Evolutionary conservation across 768 basidiomycete genomes (phyloP).

Genomic region (Lenzites betulinus): DNA sequence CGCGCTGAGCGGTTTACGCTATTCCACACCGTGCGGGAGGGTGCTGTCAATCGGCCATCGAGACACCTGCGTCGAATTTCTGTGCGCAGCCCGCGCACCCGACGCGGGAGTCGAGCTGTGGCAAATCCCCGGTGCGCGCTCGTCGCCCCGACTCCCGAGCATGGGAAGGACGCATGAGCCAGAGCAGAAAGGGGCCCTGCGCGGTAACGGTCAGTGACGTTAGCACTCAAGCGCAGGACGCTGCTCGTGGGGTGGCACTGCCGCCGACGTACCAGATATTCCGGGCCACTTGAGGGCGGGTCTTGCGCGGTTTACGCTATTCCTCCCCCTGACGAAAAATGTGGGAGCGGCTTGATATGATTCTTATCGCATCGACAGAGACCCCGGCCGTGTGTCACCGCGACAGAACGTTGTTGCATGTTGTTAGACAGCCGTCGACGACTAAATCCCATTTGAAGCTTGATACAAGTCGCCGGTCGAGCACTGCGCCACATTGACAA

Average conservation of each 20-base stretch:
- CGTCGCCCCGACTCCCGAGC: too few species aligned
- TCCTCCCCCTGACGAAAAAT: not conserved
- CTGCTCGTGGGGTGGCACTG: not conserved
- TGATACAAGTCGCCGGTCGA: not conserved
- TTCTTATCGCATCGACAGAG: not conserved
- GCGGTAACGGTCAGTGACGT: too few species aligned
- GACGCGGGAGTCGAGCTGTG: too few species aligned
- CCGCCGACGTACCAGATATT: not conserved
- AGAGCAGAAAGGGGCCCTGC: too few species aligned
- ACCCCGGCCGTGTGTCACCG: too few species aligned
- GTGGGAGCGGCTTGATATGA: not conserved
- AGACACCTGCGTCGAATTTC: too few species aligned
- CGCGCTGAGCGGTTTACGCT: conserved; percentile 11
- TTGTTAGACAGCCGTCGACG: too few species aligned
- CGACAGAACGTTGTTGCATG: too few species aligned
- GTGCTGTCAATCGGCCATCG: not conserved
- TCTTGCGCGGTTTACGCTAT: conserved; percentile 15
- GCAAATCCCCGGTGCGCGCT: too few species aligned
- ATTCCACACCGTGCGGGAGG: not conserved
- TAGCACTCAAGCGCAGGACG: too few species aligned
- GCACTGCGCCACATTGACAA: too few species aligned
- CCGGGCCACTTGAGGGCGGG: not conserved
- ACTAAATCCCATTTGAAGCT: not conserved
- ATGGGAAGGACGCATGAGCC: not conserved
- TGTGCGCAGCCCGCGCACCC: not conserved